Evolutionary conservation across 2,329 filamentous ascomycete species (phyloP).

Genomic region (Aphanocladium album): DNA sequence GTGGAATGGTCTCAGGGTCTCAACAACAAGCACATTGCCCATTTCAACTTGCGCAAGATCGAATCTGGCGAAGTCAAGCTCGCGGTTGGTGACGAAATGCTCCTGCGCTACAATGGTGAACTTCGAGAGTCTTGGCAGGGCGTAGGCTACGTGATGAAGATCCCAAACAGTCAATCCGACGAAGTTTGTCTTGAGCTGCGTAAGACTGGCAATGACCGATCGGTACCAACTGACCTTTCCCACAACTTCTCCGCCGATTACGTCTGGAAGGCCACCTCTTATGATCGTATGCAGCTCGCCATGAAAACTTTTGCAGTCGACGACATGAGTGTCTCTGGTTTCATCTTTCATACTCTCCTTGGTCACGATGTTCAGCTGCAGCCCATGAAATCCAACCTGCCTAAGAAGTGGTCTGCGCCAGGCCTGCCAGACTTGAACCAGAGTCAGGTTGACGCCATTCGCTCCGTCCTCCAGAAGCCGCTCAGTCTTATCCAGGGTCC

Average conservation of each 20-base stretch:
- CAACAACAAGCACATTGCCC: slow-evolving; percentile 95
- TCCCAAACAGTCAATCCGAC: slow-evolving; percentile 97
- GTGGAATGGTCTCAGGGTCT: slow-evolving; percentile 93
- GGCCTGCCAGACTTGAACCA: slow-evolving; percentile 90
- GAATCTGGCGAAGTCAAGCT: slow-evolving; percentile 97
- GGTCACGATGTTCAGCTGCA: slow-evolving; percentile 92
- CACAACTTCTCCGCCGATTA: slow-evolving; percentile 99
- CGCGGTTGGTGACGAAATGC: slow-evolving; percentile 97
- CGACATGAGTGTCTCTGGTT: slow-evolving; percentile 96
- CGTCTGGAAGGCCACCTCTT: slow-evolving; percentile 98
- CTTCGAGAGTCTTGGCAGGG: slow-evolving; percentile 91
- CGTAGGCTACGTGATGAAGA: slow-evolving; percentile 98
- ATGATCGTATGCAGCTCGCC: slow-evolving; percentile 97
- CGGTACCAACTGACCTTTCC: slow-evolving; percentile 90
- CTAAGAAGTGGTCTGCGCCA: slow-evolving; percentile 94
- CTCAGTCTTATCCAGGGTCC: slow-evolving; percentile 95
- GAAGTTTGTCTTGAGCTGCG: slow-evolving; percentile 94
- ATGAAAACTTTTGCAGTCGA: slow-evolving; percentile 99
- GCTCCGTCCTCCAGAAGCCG: slow-evolving; percentile 88
- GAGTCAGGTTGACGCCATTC: slow-evolving; percentile 94
- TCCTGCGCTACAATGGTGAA: slow-evolving; percentile 92
- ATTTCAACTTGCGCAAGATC: slow-evolving; percentile 92
- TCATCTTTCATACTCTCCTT: slow-evolving; percentile 95
- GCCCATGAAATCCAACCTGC: slow-evolving; percentile 91
- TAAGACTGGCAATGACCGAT: slow-evolving; percentile 92